These are phyloP conservation scores for Leccinum holopus DNA, from an alignment of 1,284 basidiomycete species.

Conservation along the genomic window DNA sequence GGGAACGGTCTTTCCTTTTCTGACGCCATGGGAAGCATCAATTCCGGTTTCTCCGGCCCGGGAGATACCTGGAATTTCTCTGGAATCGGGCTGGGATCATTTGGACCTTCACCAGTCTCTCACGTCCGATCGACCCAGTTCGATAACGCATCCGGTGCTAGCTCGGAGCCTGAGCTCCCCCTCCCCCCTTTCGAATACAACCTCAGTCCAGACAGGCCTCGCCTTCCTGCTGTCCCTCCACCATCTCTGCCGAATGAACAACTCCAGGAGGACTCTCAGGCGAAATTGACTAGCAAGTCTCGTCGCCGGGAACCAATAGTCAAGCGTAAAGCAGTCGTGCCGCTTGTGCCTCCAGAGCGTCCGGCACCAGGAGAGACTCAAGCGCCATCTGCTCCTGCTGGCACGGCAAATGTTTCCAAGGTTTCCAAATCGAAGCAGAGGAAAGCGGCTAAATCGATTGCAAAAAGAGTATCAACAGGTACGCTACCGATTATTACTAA, in stretches of 20 bases:
- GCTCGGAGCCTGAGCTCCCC: not conserved
- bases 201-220: not conserved
- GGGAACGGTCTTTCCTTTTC: too few species aligned
- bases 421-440: too few species aligned
- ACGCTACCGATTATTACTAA: too few species aligned
- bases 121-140: not conserved
- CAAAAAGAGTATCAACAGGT: too few species aligned
- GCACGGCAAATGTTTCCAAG: not conserved
- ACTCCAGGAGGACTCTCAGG: not conserved
- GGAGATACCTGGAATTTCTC: not conserved
- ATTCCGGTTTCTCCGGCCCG: too few species aligned
- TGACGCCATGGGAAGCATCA: too few species aligned
- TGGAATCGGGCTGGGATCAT: not conserved
- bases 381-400: not conserved
- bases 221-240: conserved; percentile 1
- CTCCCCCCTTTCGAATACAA: not conserved
- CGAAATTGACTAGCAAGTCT: not conserved
- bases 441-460: too few species aligned
- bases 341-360: not conserved
- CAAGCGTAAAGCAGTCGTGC: not conserved
- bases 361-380: not conserved
- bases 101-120: not conserved
- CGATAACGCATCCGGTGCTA: not conserved
- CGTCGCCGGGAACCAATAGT: not conserved
- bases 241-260: not conserved